Evolutionary conservation across 306 rosid species (phyloP).

Genomic region (Pyrus pyrifolia): DNA sequence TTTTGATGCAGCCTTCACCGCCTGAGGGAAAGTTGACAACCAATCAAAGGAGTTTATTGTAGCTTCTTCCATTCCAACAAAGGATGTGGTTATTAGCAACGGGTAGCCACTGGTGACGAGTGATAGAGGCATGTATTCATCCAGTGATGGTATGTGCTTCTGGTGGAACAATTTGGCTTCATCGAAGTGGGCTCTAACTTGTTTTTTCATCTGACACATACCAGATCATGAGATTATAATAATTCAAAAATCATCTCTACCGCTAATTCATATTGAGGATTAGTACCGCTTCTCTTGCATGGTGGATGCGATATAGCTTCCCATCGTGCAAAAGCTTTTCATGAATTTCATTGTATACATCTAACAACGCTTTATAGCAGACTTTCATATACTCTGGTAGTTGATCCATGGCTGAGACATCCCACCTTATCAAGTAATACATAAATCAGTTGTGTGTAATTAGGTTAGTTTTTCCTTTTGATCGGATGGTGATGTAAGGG

Average conservation of each 20-base stretch:
- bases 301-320: too few relatives aligned
- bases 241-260: too few relatives aligned
- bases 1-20: too few relatives aligned
- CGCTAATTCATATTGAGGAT: too few relatives aligned
- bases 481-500: too few relatives aligned
- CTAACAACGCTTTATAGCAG: too few relatives aligned
- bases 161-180: slow-evolving; percentile 32
- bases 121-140: slow-evolving; percentile 15
- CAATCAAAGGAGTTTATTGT: slow-evolving; percentile 4
- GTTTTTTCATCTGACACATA: slow-evolving; percentile 11
- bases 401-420: background rate
- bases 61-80: slow-evolving; percentile 7
- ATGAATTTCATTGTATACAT: too few relatives aligned
- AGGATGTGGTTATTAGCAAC: background rate
- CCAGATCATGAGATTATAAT: background rate
- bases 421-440: background rate
- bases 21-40: background rate
- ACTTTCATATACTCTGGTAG: background rate
- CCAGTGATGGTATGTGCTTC: slow-evolving; percentile 17
- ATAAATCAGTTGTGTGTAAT: background rate
- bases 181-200: slow-evolving; percentile 4
- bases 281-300: too few relatives aligned
- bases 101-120: background rate
- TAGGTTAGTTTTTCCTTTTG: too few relatives aligned
- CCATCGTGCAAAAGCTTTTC: too few relatives aligned